Base-by-base conservation (phyloP, 1,284 basidiomycete genomes). In the Ceratobasidium papillatum region DNA sequence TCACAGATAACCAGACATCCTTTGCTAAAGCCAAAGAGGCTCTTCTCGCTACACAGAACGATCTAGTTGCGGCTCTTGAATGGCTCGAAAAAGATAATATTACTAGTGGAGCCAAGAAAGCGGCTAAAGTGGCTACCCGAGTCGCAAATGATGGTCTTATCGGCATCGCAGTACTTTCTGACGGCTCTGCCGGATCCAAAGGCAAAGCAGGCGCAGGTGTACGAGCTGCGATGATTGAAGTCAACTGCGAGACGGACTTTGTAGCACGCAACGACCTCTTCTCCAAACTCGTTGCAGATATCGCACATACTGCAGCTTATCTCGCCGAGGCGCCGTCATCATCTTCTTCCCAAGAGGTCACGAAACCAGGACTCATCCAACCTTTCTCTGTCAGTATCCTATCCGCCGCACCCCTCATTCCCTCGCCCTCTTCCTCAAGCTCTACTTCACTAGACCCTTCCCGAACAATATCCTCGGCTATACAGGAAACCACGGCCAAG, bases 241-340 rank as follows among this genome's bases (percentile, higher is more conserved):
- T 98, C 76, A 96, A 95, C 80, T 98, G 96, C 85, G 96, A 99
- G 85, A 98, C 96, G 52, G 96, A 99, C 83, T 98, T 98, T 82
- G 96, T 98, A 14, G 94, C 91, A 19, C 85, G 94, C 77, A 97
- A 95, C 80, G 89, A 92, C 75, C 86, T 96, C 9, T 99, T 99
- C 80, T 86, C 88, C 7, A 86, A 87, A 75, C 87, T 97, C 36
- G 91, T 93, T 14, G 86, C 87, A 47, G 91, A 95, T 78, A 91
- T 98, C 77, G 92, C 95, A 2, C 91, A 95, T 79, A 96, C 95
- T 0, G 90, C 93, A 32, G 95, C 96, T 0, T 94, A 91, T 81
- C 86, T 95, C 69, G 84, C 89, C 0, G 91, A 94, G 78, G 83
- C 81, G 75, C 84, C 85, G 56, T 79, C 49, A 51, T 79, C 49